Evolutionary conservation across 495 filamentous ascomycete species (phyloP).

Genomic region (Arthonia radiata): DNA sequence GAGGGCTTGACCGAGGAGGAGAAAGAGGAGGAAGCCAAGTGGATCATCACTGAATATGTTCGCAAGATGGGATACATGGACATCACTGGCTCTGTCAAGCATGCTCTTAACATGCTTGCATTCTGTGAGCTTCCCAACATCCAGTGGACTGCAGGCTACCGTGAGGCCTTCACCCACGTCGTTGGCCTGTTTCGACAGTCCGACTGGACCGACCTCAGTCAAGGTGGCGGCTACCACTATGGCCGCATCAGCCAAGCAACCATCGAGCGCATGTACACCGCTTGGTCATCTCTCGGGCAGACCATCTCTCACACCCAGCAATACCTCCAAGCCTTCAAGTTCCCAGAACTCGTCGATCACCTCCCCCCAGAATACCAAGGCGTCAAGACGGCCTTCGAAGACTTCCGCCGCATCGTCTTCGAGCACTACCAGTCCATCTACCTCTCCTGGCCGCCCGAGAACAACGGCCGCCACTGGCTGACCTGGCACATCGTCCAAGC

Average conservation of each 20-base stretch:
- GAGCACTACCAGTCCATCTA: slow-evolving; percentile 26
- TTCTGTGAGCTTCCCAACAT: slow-evolving; percentile 37
- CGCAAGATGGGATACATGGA: too few relatives aligned
- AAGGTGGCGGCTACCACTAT: too few relatives aligned
- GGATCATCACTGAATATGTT: too few relatives aligned
- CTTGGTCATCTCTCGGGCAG: too few relatives aligned
- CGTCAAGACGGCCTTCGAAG: slow-evolving; percentile 24
- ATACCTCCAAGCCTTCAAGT: slow-evolving; percentile 36
- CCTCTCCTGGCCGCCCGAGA: slow-evolving; percentile 33
- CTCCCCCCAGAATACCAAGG: slow-evolving; percentile 10
- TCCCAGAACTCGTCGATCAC: too few relatives aligned
- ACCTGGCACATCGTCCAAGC: slow-evolving; percentile 28
- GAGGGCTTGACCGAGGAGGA: too few relatives aligned
- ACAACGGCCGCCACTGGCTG: slow-evolving; percentile 24
- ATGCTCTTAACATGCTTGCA: slow-evolving; percentile 34
- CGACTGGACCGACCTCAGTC: too few relatives aligned
- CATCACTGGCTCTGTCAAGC: slow-evolving; percentile 33
- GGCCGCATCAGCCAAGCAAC: too few relatives aligned
- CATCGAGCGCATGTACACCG: too few relatives aligned
- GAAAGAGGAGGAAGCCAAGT: too few relatives aligned
- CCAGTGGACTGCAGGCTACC: slow-evolving; percentile 38
- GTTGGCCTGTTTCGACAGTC: too few relatives aligned
- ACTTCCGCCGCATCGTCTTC: slow-evolving; percentile 29
- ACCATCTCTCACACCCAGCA: too few relatives aligned
- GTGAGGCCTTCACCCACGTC: slow-evolving; percentile 41